Evolutionary conservation across 2,329 filamentous ascomycete species (phyloP).

Genomic region (Paraconiothyrium brasiliense): DNA sequence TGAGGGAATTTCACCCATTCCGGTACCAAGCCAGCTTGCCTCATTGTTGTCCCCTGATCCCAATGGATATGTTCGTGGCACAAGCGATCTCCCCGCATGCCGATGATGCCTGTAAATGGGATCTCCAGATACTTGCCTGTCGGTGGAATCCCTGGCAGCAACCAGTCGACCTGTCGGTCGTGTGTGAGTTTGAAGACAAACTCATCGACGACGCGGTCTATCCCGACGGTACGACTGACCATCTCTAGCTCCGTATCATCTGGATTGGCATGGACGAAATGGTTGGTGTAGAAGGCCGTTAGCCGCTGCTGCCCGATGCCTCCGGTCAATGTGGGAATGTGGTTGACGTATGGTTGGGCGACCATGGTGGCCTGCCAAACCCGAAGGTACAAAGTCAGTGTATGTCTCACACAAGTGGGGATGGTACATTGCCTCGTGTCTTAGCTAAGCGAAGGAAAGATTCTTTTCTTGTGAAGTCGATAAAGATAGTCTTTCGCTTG

Average conservation of each 20-base stretch:
- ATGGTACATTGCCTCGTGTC: too few species aligned
- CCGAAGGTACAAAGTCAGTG: too few species aligned
- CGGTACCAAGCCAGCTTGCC: conserved; percentile 70
- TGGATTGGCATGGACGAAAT: conserved; percentile 80
- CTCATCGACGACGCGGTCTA: conserved; percentile 68
- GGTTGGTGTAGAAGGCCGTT: conserved; percentile 73
- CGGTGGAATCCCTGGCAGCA: conserved; percentile 47
- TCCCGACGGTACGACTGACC: conserved; percentile 74
- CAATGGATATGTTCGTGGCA: conserved; percentile 77
- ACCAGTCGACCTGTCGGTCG: conserved; percentile 44
- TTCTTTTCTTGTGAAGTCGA: too few species aligned
- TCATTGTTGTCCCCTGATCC: conserved; percentile 72
- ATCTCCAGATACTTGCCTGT: conserved; percentile 57
- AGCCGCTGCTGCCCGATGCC: conserved; percentile 72
- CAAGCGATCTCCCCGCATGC: conserved; percentile 72
- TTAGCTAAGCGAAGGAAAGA: too few species aligned
- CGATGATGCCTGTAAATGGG: conserved; percentile 72
- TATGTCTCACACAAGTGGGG: too few species aligned
- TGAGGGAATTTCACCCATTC: conserved; percentile 70
- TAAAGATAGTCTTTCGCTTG: too few species aligned
- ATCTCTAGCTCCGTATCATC: conserved; percentile 73
- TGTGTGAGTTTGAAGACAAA: conserved; percentile 49
- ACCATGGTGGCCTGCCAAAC: conserved; percentile 71
- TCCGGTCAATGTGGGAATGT: conserved; percentile 74
- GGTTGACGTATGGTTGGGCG: conserved; percentile 80